Conservation (phyloP, 225 moss, liverwort and hornwort genomes). For the Lunularia cruciata region DNA sequence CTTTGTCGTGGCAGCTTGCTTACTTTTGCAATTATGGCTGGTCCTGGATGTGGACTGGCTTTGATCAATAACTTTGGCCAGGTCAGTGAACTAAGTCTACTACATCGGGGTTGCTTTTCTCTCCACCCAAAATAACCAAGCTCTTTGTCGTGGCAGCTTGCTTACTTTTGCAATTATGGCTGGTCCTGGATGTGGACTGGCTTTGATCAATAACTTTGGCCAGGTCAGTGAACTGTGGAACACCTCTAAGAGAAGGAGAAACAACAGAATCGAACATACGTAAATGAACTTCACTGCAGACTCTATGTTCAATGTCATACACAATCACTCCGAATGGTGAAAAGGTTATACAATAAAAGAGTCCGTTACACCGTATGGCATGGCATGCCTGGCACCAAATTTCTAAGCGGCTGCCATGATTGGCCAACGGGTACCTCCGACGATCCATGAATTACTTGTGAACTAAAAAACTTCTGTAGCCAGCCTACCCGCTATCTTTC, state of each 20-base stretch:
- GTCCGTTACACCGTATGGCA: constrained; percentile 64
- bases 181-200: constrained; percentile 85
- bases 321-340: constrained; percentile 74
- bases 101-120: too few relatives aligned
- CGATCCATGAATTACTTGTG: constrained; percentile 48
- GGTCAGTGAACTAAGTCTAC: constrained; percentile 30
- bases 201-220: constrained; percentile 83
- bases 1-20: constrained; percentile 72
- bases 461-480: constrained; percentile 72
- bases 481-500: constrained; percentile 50
- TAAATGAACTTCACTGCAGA: constrained; percentile 64
- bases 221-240: constrained; percentile 44
- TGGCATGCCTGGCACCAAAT: constrained; percentile 66
- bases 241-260: constrained; percentile 59
- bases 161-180: constrained; percentile 59
- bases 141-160: constrained; percentile 69
- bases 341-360: constrained; percentile 73
- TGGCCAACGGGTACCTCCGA: constrained; percentile 75
- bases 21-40: constrained; percentile 59
- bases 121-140: too few relatives aligned
- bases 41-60: constrained; percentile 82
- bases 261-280: constrained; percentile 72
- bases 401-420: constrained; percentile 85
- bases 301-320: constrained; percentile 52
- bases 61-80: constrained; percentile 89